phyloP scores from a whole-genome alignment of 192 early-diverging fungal genomes.

The Linnemannia exigua region DNA sequence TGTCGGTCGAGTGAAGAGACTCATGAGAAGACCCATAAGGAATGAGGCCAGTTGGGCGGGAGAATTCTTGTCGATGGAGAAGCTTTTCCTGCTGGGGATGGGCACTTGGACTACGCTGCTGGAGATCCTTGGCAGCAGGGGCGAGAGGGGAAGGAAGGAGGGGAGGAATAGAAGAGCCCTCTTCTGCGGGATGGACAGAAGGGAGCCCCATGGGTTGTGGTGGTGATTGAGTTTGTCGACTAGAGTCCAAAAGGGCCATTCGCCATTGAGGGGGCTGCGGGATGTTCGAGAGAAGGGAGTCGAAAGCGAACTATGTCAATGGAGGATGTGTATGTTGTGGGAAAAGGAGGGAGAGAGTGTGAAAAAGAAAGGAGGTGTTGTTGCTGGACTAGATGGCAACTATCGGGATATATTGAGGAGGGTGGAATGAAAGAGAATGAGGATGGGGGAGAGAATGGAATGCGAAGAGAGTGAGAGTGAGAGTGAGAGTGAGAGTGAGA shows the following conservation, averaged over 20 bases:
- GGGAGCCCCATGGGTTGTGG: not conserved
- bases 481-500: not conserved
- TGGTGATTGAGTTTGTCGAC: not conserved
- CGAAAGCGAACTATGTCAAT: not conserved
- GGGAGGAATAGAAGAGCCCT: conserved; percentile 7
- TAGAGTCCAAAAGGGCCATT: conserved; percentile 4
- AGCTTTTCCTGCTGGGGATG: conserved; percentile 1
- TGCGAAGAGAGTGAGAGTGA: not conserved
- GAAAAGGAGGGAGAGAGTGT: not conserved
- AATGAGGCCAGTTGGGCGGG: not conserved
- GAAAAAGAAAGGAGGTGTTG: not conserved
- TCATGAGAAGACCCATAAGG: not conserved
- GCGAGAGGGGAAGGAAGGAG: not conserved
- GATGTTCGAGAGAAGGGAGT: not conserved
- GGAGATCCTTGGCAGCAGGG: conserved; percentile 11
- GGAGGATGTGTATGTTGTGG: not conserved
- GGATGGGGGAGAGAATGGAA: not conserved
- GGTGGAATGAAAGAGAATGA: not conserved
- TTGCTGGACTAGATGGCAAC: not conserved
- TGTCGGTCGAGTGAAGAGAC: not conserved
- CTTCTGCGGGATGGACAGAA: conserved; percentile 12
- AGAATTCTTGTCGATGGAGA: not conserved
- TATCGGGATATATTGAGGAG: not conserved
- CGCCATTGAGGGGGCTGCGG: not conserved
- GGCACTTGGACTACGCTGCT: conserved; percentile 6